A percentile compares a stretch with the other conserved stretches of the same genome.
phyloP scores from a whole-genome alignment of 306 rosid genomes.

The Oemleria cerasiformis region DNA sequence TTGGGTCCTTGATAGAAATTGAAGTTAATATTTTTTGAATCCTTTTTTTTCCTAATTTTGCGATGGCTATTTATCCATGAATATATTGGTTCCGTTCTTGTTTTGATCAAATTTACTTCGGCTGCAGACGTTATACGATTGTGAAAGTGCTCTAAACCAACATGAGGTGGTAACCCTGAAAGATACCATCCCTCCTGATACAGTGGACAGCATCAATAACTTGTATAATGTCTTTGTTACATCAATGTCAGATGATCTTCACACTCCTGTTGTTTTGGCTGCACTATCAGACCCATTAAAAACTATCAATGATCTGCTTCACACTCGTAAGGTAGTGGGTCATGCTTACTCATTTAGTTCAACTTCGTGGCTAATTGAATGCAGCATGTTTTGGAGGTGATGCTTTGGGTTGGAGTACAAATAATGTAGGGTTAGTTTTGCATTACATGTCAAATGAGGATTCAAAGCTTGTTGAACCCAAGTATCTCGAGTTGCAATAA shows the following conservation, averaged over 20 bases:
- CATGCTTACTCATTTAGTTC: neutral
- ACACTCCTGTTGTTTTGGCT: slow-evolving; percentile 76
- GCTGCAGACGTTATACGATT: slow-evolving; percentile 80
- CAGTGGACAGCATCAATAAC: slow-evolving; percentile 40
- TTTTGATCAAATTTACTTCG: slow-evolving; percentile 1
- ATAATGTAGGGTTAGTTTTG: neutral
- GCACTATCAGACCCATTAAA: slow-evolving; percentile 85
- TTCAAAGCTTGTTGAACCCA: neutral
- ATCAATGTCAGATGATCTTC: slow-evolving; percentile 95
- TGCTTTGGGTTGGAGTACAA: neutral
- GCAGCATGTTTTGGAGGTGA: neutral
- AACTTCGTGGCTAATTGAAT: neutral
- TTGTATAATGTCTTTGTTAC: slow-evolving; percentile 54
- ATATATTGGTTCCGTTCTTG: neutral
- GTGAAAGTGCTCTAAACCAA: slow-evolving; percentile 62
- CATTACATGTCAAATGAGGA: neutral
- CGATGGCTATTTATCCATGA: neutral
- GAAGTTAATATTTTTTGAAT: no score
- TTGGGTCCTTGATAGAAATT: slow-evolving; percentile 12
- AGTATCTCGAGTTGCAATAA: neutral
- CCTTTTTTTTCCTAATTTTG: neutral
- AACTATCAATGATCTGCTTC: slow-evolving; percentile 77
- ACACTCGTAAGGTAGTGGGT: slow-evolving; percentile 69
- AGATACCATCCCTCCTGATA: slow-evolving; percentile 58
- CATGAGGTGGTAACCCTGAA: slow-evolving; percentile 48